Evolutionary conservation across 2,329 filamentous ascomycete genomes (phyloP).

Genomic region (Amauroascus niger): DNA sequence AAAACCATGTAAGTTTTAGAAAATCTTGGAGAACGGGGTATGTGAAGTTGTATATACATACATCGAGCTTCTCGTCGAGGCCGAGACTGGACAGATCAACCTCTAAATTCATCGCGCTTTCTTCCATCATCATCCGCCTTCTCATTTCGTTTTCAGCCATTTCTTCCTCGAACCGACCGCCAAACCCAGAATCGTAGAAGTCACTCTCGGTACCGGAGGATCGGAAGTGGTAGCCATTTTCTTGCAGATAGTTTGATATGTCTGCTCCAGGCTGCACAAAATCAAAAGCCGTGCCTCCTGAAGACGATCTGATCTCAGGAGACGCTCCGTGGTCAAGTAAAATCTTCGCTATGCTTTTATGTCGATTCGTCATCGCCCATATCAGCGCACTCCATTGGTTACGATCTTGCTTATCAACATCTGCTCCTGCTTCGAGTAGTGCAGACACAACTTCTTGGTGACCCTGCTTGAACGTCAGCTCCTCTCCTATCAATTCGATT

Average conservation of each 20-base stretch:
- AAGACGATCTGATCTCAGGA: conserved; percentile 90
- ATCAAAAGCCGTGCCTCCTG: conserved; percentile 86
- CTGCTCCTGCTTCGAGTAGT: conserved; percentile 72
- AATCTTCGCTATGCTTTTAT: conserved; percentile 90
- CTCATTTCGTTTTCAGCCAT: conserved; percentile 94
- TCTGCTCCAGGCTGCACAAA: conserved; percentile 94
- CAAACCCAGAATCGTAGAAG: conserved; percentile 87
- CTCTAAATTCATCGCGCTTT: conserved; percentile 92
- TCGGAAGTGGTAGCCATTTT: conserved; percentile 69
- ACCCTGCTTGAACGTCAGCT: conserved; percentile 45
- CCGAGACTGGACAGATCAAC: conserved; percentile 93
- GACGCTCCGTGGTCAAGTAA: conserved; percentile 88
- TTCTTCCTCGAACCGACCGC: conserved; percentile 93
- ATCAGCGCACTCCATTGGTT: conserved; percentile 97
- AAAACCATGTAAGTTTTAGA: conserved; percentile 1
- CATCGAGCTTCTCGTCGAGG: conserved; percentile 90
- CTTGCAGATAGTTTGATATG: conserved; percentile 88
- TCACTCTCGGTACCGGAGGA: conserved; percentile 53
- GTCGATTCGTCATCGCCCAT: conserved; percentile 99
- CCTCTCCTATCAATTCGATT: neutral
- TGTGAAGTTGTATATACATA: conserved; percentile 35
- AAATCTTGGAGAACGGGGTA: conserved; percentile 3
- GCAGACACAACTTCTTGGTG: conserved; percentile 81
- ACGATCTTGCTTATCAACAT: conserved; percentile 86
- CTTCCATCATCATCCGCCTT: conserved; percentile 91